Conservation (phyloP, 2,329 filamentous ascomycete species). For the Aureobasidium sp. region DNA sequence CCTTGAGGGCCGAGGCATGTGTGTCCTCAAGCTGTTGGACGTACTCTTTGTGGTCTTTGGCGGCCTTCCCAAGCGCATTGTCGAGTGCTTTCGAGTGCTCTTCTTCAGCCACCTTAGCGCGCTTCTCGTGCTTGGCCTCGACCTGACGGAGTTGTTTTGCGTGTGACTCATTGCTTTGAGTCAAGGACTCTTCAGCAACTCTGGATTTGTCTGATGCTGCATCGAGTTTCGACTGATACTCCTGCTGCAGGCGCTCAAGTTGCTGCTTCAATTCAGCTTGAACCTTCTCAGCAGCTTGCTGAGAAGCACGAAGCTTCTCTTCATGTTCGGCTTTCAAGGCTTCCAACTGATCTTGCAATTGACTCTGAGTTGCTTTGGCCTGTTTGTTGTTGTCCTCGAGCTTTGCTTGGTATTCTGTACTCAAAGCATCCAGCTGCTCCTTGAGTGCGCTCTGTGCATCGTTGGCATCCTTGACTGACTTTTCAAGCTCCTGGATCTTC, state of each 20-base stretch:
- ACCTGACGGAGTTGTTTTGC: not conserved
- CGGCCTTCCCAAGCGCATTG: not conserved
- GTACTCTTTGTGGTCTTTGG: not conserved
- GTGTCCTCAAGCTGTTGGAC: not conserved
- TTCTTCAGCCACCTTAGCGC: not conserved
- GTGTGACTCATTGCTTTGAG: not conserved
- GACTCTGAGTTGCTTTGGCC: not conserved
- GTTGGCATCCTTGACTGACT: not conserved
- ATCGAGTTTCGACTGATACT: constrained; percentile 4
- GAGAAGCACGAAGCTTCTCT: constrained; percentile 14
- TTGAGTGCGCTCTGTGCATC: not conserved
- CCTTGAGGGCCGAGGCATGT: not conserved
- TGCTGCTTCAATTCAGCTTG: not conserved
- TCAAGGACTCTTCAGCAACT: not conserved
- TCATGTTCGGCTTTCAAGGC: constrained; percentile 15
- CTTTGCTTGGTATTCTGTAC: constrained; percentile 15
- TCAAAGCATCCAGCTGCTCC: constrained; percentile 12
- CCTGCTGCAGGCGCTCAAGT: not conserved
- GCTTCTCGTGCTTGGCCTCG: not conserved
- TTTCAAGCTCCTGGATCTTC: not conserved
- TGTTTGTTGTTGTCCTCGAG: constrained; percentile 13
- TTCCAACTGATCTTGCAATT: not conserved
- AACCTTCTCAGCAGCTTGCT: constrained; percentile 9
- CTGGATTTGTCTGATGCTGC: constrained; percentile 11
- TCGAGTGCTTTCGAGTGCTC: not conserved